Base-by-base conservation (phyloP, 305 asterid genomes). In the Salvia sclarea region DNA sequence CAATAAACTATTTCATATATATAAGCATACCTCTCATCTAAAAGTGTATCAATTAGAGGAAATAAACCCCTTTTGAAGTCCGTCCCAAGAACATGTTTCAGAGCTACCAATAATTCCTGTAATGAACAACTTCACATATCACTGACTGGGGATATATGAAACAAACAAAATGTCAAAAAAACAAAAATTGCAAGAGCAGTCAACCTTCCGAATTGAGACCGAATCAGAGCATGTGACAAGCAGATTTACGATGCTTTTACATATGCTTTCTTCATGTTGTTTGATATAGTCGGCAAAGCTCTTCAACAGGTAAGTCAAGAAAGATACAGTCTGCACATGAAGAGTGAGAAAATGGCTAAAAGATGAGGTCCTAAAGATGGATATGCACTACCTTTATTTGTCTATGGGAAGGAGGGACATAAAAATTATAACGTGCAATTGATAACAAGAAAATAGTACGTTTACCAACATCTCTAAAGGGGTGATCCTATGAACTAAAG, bases 161-260 rank as follows among this genome's bases (percentile, higher is more conserved):
- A 76, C 60, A 63, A 63, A 24, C 28, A 47, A 41, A 73, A n/a
- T n/a, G n/a, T n/a, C n/a, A n/a, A n/a, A 7, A 63, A 55, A 37
- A 58, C 43, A 65, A 30, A 45, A 64, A 14, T 12, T 66, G 30
- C 30, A 54, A 75, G 70, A 49, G 44, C 62, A 58, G 37, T 76
- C 73, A 73, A 94, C 99, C 97, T 89, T 91, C 68, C 99, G 83
- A 63, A 94, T 89, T 54, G 98, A 83, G 76, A 91, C 99, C 1
- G 97, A 94, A 81, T 94, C 98, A 21, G 99, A 91, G 80, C 99
- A 95, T 47, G 99, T 91, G 71, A 91, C 99, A 28, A 95, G 98
- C 78, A 95, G 91, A 82, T 91, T 95, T 72, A 95, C 98, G 61
- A 95, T 88, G 83, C 99, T 95, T 84, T 88, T 95, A 83, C 99